Evolutionary conservation across 176 grass and related monocot genomes (phyloP).

Genomic region (Oryza brachyantha): DNA sequence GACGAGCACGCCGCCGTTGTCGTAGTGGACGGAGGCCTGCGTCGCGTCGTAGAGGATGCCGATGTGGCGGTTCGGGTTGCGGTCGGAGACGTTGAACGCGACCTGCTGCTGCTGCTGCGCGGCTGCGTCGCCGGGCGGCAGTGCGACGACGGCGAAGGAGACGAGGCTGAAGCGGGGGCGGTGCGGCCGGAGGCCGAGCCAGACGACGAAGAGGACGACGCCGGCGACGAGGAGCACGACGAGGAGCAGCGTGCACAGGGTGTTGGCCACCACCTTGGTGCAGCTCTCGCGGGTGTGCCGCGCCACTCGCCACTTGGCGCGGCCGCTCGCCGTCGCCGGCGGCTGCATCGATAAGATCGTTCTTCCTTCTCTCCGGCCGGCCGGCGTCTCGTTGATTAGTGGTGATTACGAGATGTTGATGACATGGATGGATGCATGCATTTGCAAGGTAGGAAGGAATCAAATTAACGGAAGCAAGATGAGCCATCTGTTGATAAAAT

Average conservation of each 20-base stretch:
- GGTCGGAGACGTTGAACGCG: constrained; percentile 45
- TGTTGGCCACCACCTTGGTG: constrained; percentile 24
- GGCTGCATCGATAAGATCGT: not conserved
- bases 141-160: constrained; percentile 14
- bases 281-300: constrained; percentile 15
- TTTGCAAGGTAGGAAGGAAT: not conserved
- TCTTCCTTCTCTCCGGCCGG: too few species aligned
- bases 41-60: constrained; percentile 56
- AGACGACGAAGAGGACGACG: constrained; percentile 43
- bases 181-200: constrained; percentile 53
- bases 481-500: not conserved
- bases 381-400: too few species aligned
- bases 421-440: not conserved
- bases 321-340: not conserved
- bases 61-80: constrained; percentile 55
- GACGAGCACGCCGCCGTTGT: constrained; percentile 30
- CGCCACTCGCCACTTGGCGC: not conserved
- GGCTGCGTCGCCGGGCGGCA: not conserved
- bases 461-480: not conserved
- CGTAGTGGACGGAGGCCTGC: constrained; percentile 37
- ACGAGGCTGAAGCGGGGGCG: constrained; percentile 42
- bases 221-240: constrained; percentile 36
- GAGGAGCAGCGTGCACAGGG: constrained; percentile 52
- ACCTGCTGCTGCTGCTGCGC: not conserved
- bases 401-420: too few species aligned